These are phyloP conservation scores for Sporothrix brasiliensis DNA, from an alignment of 2,329 filamentous ascomycete species.

Conservation along the genomic window DNA sequence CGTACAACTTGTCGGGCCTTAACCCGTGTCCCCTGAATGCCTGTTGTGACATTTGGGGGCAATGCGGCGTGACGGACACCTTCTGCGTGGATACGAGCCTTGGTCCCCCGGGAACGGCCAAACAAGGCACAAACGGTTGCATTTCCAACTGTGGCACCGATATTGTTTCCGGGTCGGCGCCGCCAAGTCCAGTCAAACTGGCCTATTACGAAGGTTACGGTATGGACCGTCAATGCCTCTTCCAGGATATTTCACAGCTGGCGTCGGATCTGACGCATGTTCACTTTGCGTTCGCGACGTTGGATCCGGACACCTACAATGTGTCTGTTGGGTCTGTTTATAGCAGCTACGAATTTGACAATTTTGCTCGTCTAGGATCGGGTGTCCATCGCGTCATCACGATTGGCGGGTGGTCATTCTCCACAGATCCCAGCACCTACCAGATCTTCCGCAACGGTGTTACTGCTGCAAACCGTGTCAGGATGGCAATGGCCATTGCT, in stretches of 20 bases:
- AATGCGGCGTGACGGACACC: constrained; percentile 50
- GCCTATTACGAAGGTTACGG: constrained; percentile 46
- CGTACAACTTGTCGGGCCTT: constrained; percentile 35
- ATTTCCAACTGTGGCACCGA: constrained; percentile 49
- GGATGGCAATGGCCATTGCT: constrained; percentile 28
- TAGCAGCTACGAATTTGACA: constrained; percentile 39
- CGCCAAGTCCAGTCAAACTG: constrained; percentile 32
- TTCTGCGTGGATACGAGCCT: constrained; percentile 45
- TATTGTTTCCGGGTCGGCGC: constrained; percentile 37
- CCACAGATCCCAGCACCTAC: constrained; percentile 45
- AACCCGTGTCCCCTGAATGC: constrained; percentile 42
- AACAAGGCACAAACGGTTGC: constrained; percentile 43
- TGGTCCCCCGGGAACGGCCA: constrained; percentile 42
- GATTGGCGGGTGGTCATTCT: constrained; percentile 52
- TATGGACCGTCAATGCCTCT: constrained; percentile 41
- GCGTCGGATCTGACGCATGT: constrained; percentile 39
- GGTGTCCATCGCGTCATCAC: constrained; percentile 47
- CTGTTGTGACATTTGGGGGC: constrained; percentile 47
- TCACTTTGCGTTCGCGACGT: constrained; percentile 42
- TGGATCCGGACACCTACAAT: constrained; percentile 38
- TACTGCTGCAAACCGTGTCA: constrained; percentile 29
- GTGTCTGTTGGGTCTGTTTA: constrained; percentile 33
- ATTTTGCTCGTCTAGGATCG: constrained; percentile 37
- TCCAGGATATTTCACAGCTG: constrained; percentile 39
- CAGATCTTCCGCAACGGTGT: constrained; percentile 43